A percentile compares a stretch with the other conserved stretches of the same genome.
Evolutionary conservation across 164 flowering plant species (phyloP).

Genomic region (Vitis riparia): DNA sequence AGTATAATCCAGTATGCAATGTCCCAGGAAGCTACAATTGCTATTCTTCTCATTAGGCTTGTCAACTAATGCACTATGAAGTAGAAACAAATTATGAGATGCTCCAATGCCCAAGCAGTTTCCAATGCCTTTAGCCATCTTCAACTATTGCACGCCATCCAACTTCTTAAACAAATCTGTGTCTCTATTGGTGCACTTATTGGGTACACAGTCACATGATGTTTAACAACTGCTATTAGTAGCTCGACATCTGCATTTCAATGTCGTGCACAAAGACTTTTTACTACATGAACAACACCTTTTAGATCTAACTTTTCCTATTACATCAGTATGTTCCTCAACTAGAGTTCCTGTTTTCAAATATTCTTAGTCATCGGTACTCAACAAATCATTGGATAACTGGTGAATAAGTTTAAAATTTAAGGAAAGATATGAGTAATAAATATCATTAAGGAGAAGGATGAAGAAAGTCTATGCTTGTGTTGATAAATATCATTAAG

Average conservation of each 20-base stretch:
- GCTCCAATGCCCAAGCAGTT: constrained; percentile 15
- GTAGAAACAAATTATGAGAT: constrained; percentile 53
- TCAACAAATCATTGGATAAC: too few relatives aligned
- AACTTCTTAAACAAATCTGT: neutral
- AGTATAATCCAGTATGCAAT: neutral
- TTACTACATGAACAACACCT: constrained; percentile 73
- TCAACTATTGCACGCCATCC: constrained; percentile 21
- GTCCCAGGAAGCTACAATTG: neutral
- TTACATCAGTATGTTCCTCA: constrained; percentile 11
- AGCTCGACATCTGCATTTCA: constrained; percentile 70
- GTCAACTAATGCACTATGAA: constrained; percentile 48
- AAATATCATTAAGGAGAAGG: too few relatives aligned
- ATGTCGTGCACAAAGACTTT: constrained; percentile 68
- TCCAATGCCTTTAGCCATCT: constrained; percentile 20
- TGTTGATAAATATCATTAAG: too few relatives aligned
- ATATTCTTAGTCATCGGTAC: too few relatives aligned
- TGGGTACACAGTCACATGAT: constrained; percentile 62
- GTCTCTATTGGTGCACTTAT: constrained; percentile 67
- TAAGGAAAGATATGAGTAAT: too few relatives aligned
- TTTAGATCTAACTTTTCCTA: constrained; percentile 12
- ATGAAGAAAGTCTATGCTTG: too few relatives aligned
- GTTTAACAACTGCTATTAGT: constrained; percentile 47
- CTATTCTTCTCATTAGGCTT: constrained; percentile 37
- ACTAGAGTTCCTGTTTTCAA: too few relatives aligned
- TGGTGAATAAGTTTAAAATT: too few relatives aligned